These are phyloP conservation scores for Salvia miltiorrhiza DNA, from an alignment of 257 asterid species.

Conservation along the genomic window DNA sequence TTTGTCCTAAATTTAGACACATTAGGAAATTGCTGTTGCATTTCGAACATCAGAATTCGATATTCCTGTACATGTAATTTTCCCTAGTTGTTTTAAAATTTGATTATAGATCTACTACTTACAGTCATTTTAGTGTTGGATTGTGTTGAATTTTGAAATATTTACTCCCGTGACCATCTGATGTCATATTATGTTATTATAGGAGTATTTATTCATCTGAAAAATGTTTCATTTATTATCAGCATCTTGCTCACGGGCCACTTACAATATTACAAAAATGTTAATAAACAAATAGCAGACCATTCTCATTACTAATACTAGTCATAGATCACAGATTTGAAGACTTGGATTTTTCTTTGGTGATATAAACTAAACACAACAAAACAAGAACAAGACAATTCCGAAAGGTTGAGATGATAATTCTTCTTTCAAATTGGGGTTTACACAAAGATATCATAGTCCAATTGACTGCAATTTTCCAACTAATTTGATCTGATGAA, in stretches of 20 bases:
- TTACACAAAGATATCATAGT: not conserved
- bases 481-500: not conserved
- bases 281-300: not conserved
- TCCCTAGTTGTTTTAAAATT: not conserved
- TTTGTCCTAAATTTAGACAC: not conserved
- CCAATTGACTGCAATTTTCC: not conserved
- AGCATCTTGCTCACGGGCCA: constrained; percentile 27
- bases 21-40: not conserved
- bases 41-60: not conserved
- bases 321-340: not conserved
- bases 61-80: not conserved
- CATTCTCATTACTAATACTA: not conserved
- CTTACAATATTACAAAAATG: not conserved
- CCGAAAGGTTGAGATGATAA: not conserved
- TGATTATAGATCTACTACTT: not conserved
- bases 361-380: not conserved
- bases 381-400: not conserved
- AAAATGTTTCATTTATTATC: not conserved
- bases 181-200: not conserved
- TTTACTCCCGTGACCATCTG: not conserved
- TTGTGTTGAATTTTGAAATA: not conserved
- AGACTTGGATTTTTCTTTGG: not conserved
- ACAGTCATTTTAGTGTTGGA: not conserved
- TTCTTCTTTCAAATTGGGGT: not conserved
- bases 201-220: not conserved